Percentiles rank a stretch among this genome's conserved stretches.
Conservation (phyloP, 768 basidiomycete species). For the Termitomyces sp. region DNA sequence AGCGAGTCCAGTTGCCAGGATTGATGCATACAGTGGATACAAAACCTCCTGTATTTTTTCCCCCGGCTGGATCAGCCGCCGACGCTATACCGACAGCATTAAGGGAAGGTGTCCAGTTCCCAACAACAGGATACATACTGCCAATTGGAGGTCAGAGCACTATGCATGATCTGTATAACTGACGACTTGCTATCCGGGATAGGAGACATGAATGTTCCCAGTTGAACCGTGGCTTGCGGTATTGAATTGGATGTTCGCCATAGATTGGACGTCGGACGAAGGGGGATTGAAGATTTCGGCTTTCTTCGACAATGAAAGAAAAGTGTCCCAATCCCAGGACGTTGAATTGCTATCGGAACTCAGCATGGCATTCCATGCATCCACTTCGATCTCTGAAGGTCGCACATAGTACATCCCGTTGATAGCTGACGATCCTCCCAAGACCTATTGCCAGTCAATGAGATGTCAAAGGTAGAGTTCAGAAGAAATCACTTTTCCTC, state of each 20-base stretch:
- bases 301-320: constrained; percentile 40
- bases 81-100: constrained; percentile 38
- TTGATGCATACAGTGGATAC: constrained; percentile 60
- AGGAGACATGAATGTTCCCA: constrained; percentile 34
- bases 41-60: constrained; percentile 46
- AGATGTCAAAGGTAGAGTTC: background rate
- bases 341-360: constrained; percentile 24
- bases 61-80: constrained; percentile 40
- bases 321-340: constrained; percentile 40
- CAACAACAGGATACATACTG: constrained; percentile 47
- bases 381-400: constrained; percentile 43
- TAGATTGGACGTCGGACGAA: constrained; percentile 26
- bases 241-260: constrained; percentile 39
- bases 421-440: constrained; percentile 66
- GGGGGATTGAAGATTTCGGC: constrained; percentile 53
- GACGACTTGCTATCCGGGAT: constrained; percentile 19
- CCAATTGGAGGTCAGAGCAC: constrained; percentile 11
- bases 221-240: constrained; percentile 38
- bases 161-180: constrained; percentile 29
- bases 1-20: constrained; percentile 56
- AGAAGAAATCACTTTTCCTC: constrained; percentile 45
- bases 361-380: constrained; percentile 37
- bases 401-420: constrained; percentile 69
- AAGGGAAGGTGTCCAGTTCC: constrained; percentile 53
- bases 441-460: constrained; percentile 29